phyloP scores from a whole-genome alignment of 352 stramenopile genomes.

The Phytophthora multivora region DNA sequence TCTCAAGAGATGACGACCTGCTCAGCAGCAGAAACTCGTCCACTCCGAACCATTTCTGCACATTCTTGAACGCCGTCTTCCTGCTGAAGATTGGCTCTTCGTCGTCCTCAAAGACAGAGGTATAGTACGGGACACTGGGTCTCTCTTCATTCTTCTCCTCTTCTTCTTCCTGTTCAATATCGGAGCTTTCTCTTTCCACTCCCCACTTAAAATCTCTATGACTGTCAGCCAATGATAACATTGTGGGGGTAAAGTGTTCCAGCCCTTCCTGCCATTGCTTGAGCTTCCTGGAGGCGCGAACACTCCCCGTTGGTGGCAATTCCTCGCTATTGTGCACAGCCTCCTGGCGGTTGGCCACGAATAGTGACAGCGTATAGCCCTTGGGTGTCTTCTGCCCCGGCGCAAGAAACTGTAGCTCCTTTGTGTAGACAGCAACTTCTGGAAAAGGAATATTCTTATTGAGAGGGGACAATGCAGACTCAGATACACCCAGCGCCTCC shows the following conservation, averaged over 20 bases:
- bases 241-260: slow-evolving; percentile 83
- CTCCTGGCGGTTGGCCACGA: slow-evolving; percentile 23
- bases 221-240: slow-evolving; percentile 67
- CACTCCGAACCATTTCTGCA: slow-evolving; percentile 72
- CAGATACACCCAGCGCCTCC: slow-evolving; percentile 30
- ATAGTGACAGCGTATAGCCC: slow-evolving; percentile 60
- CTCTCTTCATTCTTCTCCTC: not conserved
- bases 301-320: not conserved
- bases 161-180: not conserved
- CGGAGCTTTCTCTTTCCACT: not conserved
- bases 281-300: slow-evolving; percentile 9
- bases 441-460: not conserved
- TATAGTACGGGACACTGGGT: slow-evolving; percentile 7
- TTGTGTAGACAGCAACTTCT: slow-evolving; percentile 39
- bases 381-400: slow-evolving; percentile 20
- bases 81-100: slow-evolving; percentile 29
- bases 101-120: slow-evolving; percentile 27
- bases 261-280: slow-evolving; percentile 68
- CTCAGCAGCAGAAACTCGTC: slow-evolving; percentile 73
- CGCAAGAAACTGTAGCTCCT: slow-evolving; percentile 36
- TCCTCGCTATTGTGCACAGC: not conserved
- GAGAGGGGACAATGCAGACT: not conserved
- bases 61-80: slow-evolving; percentile 41
- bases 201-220: slow-evolving; percentile 50
- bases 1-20: slow-evolving; percentile 24